Evolutionary conservation across 1,284 basidiomycete species (phyloP), one percentile per base, ranked within the genome.

Genomic region (Meripilus lineatus): DNA sequence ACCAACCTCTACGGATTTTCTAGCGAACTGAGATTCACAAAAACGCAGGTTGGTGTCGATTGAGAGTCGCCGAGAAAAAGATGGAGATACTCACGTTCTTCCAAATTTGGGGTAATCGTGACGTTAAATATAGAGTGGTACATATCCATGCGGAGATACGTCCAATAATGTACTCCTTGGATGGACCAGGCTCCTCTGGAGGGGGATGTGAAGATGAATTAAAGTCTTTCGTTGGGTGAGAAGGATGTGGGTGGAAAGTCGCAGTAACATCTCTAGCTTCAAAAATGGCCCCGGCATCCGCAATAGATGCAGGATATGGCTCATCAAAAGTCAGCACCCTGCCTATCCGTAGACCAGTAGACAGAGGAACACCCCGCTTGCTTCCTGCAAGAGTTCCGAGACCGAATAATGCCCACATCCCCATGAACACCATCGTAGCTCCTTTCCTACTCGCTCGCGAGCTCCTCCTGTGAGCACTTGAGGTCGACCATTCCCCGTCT

Each of bases 71-170:
- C n/a, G n/a, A n/a, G n/a, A n/a, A n/a, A n/a, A n/a, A n/a, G 28
- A 30, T 30, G 28, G 13, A 8, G 45, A n/a, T 5, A 81, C 90
- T 65, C 60, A 94, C 92, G 57, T 96, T 96, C 66, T 93, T 94
- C 93, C 93, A 96, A 51, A 97, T 95, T 64, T 96, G 93, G 22
- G 93, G 93, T 56, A 96, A 67, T 40, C 93, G 79, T 3, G 88
- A 91, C 4, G 93, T 95, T 21, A 97, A 68, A 64, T 97, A 97
- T 17, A 95, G 69, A 1, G 82, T 89, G 1, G 93, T 92, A 61
- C 93, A 96, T 22, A 84, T 61, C 93, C 93, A 97, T 5, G 94
- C 92, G 44, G 87, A 92, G 47, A 92, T 79, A 2, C 93, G 83
- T 1, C 93, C 93, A 40, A 96, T 68, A 14, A 90, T 61, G 37